Conservation (phyloP, 2,329 filamentous ascomycete genomes). For the Fusarium temperatum region DNA sequence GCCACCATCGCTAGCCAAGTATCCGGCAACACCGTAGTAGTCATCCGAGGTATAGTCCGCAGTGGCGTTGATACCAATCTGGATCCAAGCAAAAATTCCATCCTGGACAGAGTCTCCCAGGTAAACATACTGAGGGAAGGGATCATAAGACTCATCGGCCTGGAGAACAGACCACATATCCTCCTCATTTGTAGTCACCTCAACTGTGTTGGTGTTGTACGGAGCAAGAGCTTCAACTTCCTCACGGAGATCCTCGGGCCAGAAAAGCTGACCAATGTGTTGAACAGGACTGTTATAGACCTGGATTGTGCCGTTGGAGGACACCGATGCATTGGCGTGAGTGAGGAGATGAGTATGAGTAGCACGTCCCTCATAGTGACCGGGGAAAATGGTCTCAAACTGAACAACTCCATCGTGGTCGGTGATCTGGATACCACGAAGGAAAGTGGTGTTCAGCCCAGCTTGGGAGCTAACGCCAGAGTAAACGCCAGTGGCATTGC, state of each 20-base stretch:
- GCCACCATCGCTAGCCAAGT: background rate
- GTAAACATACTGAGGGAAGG: slow-evolving; percentile 10
- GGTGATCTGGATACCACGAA: slow-evolving; percentile 4
- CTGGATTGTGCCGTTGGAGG: slow-evolving; percentile 7
- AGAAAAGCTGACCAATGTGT: slow-evolving; percentile 13
- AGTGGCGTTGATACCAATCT: slow-evolving; percentile 3
- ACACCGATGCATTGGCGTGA: background rate
- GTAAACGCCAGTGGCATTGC: slow-evolving; percentile 10
- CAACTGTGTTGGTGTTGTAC: background rate
- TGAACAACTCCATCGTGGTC: slow-evolving; percentile 2
- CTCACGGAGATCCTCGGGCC: background rate
- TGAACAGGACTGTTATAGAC: slow-evolving; percentile 8
- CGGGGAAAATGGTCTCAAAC: slow-evolving; percentile 11
- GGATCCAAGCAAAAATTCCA: slow-evolving; percentile 12
- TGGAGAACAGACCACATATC: slow-evolving; percentile 10
- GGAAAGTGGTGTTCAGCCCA: slow-evolving; percentile 7
- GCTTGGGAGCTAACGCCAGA: background rate
- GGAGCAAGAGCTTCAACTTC: background rate
- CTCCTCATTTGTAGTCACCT: background rate
- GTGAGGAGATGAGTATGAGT: slow-evolving; percentile 8
- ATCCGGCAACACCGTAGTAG: slow-evolving; percentile 7
- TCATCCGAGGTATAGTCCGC: background rate
- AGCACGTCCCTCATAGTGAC: background rate
- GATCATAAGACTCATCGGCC: slow-evolving; percentile 12
- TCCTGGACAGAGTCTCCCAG: background rate